Conservation (phyloP, 495 filamentous ascomycete species). For the Aspergillus asperescens region DNA sequence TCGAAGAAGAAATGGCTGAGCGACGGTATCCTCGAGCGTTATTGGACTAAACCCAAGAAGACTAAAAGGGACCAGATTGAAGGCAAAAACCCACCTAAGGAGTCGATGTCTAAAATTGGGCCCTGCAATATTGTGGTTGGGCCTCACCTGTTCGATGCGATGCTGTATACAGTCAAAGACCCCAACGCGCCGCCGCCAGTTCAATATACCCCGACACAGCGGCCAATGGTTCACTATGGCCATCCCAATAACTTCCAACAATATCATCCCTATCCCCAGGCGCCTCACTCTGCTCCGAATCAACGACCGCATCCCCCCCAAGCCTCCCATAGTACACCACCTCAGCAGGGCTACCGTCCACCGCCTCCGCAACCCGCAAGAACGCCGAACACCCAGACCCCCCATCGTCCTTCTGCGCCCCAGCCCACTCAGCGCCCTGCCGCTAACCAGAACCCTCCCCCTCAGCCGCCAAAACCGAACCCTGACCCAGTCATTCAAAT, state of each 20-base stretch:
- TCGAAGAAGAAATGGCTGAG: constrained; percentile 86
- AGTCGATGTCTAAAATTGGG: constrained; percentile 81
- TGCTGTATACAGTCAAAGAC: constrained; percentile 81
- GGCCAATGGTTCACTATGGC: constrained; percentile 65
- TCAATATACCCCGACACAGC: constrained; percentile 48
- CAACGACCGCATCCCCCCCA: constrained; percentile 22
- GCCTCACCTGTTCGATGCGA: constrained; percentile 85
- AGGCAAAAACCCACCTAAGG: constrained; percentile 75
- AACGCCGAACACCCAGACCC: constrained; percentile 27
- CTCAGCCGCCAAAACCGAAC: constrained; percentile 47
- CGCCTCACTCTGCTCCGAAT: constrained; percentile 37
- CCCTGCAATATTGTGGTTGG: constrained; percentile 76
- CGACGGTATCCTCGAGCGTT: constrained; percentile 85
- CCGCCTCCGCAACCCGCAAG: constrained; percentile 24
- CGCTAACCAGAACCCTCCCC: constrained; percentile 28
- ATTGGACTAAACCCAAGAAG: constrained; percentile 88
- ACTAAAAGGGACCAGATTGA: constrained; percentile 64
- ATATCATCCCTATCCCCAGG: constrained; percentile 42
- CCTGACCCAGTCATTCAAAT: constrained; percentile 95
- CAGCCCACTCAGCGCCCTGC: constrained; percentile 33
- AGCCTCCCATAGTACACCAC: constrained; percentile 10
- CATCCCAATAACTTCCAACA: constrained; percentile 52
- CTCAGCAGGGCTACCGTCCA: constrained; percentile 25
- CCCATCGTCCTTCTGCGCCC: constrained; percentile 27
- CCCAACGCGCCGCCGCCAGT: constrained; percentile 45